Conservation (phyloP, 1,139 yeast genomes). For the Sugiyamaella novakii region DNA sequence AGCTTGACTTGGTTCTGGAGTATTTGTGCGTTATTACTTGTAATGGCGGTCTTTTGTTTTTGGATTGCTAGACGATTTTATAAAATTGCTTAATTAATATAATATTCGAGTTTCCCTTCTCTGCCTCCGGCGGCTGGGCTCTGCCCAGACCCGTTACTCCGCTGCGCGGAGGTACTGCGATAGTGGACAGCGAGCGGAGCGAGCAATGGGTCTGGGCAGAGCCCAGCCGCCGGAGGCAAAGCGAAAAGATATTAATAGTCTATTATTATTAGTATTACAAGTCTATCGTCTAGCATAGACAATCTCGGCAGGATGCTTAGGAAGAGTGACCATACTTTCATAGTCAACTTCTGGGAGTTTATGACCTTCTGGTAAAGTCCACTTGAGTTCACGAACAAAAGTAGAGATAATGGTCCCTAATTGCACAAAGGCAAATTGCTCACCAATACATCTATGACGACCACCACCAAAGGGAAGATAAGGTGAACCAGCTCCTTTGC, state of each 20-base stretch:
- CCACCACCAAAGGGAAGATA: constrained; percentile 99
- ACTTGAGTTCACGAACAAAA: constrained; percentile 72
- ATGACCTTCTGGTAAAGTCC: constrained; percentile 63
- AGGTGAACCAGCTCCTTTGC: constrained; percentile 94
- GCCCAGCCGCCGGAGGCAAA: constrained; percentile 9
- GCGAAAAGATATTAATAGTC: constrained; percentile 1
- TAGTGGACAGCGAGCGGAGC: not conserved
- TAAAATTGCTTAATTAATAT: constrained; percentile 28
- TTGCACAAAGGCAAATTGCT: constrained; percentile 95
- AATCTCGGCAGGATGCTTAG: constrained; percentile 75
- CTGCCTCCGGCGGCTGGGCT: too few relatives aligned
- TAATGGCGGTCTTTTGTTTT: constrained; percentile 42
- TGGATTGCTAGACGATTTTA: constrained; percentile 37
- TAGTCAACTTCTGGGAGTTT: constrained; percentile 79
- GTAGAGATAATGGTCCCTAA: constrained; percentile 82
- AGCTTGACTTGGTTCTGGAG: constrained; percentile 79
- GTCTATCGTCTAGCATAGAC: constrained; percentile 55
- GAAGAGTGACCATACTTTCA: constrained; percentile 92
- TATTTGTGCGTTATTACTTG: constrained; percentile 36
- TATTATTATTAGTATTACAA: constrained; percentile 4
- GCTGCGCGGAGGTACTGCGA: too few relatives aligned
- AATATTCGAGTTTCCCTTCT: not conserved
- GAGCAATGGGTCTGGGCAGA: constrained; percentile 6
- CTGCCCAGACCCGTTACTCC: too few relatives aligned
- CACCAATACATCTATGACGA: constrained; percentile 99